Evolutionary conservation across 2,329 filamentous ascomycete genomes (phyloP).

Genomic region (Elsinoe australis): DNA sequence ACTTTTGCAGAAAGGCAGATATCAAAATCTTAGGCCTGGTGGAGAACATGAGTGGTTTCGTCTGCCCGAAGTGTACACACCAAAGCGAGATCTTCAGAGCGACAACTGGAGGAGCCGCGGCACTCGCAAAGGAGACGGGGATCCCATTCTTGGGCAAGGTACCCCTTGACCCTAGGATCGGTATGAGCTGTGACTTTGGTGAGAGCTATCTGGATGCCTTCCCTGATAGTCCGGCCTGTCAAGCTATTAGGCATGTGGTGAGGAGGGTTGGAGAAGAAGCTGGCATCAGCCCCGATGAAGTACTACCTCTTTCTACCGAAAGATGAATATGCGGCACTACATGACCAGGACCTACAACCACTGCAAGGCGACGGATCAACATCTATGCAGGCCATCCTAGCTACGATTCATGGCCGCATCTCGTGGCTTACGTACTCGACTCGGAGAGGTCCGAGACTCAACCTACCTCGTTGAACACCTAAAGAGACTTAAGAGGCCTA

Average conservation of each 20-base stretch:
- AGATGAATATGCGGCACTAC: conserved; percentile 1
- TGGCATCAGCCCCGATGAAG: conserved; percentile 27
- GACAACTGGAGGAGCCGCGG: conserved; percentile 78
- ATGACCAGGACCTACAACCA: too few species aligned
- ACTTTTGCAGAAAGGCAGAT: conserved; percentile 91
- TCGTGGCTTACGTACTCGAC: too few species aligned
- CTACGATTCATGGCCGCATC: too few species aligned
- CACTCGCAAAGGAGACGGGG: conserved; percentile 73
- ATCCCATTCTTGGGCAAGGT: conserved; percentile 86
- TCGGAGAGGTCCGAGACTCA: too few species aligned
- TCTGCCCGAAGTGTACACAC: conserved; percentile 84
- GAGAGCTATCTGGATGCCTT: conserved; percentile 96
- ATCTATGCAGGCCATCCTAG: too few species aligned
- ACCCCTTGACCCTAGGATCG: conserved; percentile 84
- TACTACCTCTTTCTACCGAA: conserved; percentile 21
- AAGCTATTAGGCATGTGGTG: conserved; percentile 74
- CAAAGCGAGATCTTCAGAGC: conserved; percentile 78
- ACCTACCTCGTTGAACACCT: too few species aligned
- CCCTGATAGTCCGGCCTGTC: conserved; percentile 84
- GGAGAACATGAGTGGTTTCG: conserved; percentile 97
- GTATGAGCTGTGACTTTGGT: conserved; percentile 93
- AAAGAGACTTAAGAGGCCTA: too few species aligned
- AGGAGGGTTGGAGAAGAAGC: conserved; percentile 47
- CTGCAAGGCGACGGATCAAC: too few species aligned
- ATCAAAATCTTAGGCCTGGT: conserved; percentile 83